Evolutionary conservation across 2,329 filamentous ascomycete species (phyloP).

Genomic region (Trichoderma brevicompactum): DNA sequence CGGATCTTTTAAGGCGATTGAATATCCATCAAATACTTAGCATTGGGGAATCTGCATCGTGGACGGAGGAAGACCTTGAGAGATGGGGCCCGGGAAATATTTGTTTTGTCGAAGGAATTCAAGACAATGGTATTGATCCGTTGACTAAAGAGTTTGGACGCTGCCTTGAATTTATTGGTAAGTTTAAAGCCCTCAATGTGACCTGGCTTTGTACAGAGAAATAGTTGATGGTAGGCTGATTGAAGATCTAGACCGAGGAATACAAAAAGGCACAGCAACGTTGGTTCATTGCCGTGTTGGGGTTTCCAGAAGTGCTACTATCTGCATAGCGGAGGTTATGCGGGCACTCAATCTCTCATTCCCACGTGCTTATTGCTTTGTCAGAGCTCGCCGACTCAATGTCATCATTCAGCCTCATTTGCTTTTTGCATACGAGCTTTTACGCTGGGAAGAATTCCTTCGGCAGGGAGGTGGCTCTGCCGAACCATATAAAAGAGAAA

Average conservation of each 20-base stretch:
- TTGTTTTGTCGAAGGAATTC: slow-evolving; percentile 80
- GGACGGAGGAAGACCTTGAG: slow-evolving; percentile 72
- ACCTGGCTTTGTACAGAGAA: background rate
- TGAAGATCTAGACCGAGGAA: slow-evolving; percentile 69
- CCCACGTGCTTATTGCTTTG: slow-evolving; percentile 93
- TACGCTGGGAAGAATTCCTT: slow-evolving; percentile 91
- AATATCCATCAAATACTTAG: slow-evolving; percentile 89
- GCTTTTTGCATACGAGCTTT: slow-evolving; percentile 89
- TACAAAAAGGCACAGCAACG: slow-evolving; percentile 76
- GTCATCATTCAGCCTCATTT: slow-evolving; percentile 98
- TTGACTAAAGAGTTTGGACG: slow-evolving; percentile 82
- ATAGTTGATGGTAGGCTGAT: background rate
- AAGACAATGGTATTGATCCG: slow-evolving; percentile 96
- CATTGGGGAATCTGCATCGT: slow-evolving; percentile 85
- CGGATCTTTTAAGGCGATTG: slow-evolving; percentile 75
- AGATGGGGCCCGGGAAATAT: slow-evolving; percentile 79
- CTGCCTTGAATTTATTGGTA: slow-evolving; percentile 92
- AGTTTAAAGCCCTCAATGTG: slow-evolving; percentile 43
- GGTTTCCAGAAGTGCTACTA: slow-evolving; percentile 92
- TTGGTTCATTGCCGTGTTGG: slow-evolving; percentile 96
- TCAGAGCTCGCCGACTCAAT: slow-evolving; percentile 87
- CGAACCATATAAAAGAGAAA: slow-evolving; percentile 65
- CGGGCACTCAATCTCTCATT: slow-evolving; percentile 77
- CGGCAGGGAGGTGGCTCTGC: slow-evolving; percentile 55
- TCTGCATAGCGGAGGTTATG: slow-evolving; percentile 99